Conservation (phyloP, 2,329 filamentous ascomycete genomes). For the Pyrenophora graminea region DNA sequence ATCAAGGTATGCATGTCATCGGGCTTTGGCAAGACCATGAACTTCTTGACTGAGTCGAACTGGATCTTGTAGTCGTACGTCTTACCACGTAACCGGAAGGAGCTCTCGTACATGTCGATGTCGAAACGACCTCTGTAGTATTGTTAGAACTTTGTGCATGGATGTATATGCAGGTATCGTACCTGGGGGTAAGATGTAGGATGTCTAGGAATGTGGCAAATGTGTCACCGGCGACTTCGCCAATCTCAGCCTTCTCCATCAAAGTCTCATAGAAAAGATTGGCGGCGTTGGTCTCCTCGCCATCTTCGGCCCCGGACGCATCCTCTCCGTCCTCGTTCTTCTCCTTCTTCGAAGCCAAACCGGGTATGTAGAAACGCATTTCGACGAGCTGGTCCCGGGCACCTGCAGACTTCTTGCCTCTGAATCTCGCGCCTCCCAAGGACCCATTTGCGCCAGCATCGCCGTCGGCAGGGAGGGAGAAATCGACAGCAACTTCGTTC, state of each 20-base stretch:
- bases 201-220: conserved; percentile 97
- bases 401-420: conserved; percentile 86
- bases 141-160: conserved; percentile 10
- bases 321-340: conserved; percentile 74
- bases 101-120: conserved; percentile 99
- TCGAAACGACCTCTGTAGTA: conserved; percentile 89
- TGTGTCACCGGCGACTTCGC: conserved; percentile 97
- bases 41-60: conserved; percentile 97
- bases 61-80: conserved; percentile 99
- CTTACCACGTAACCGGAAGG: conserved; percentile 95
- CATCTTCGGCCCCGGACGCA: conserved; percentile 57
- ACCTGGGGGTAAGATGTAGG: conserved; percentile 93
- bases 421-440: conserved; percentile 71
- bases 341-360: conserved; percentile 71
- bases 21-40: conserved; percentile 98
- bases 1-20: conserved; percentile 96
- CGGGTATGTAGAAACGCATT: conserved; percentile 98
- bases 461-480: conserved; percentile 74
- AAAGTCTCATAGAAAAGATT: conserved; percentile 98
- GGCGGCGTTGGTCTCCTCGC: conserved; percentile 89
- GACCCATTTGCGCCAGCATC: conserved; percentile 75
- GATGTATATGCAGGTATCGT: conserved; percentile 33
- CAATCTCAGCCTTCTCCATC: conserved; percentile 98
- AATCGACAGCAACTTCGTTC: conserved; percentile 96
- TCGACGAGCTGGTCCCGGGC: conserved; percentile 93